Evolutionary conservation across 352 stramenopile species (phyloP).

Genomic region (Phytophthora cajani): DNA sequence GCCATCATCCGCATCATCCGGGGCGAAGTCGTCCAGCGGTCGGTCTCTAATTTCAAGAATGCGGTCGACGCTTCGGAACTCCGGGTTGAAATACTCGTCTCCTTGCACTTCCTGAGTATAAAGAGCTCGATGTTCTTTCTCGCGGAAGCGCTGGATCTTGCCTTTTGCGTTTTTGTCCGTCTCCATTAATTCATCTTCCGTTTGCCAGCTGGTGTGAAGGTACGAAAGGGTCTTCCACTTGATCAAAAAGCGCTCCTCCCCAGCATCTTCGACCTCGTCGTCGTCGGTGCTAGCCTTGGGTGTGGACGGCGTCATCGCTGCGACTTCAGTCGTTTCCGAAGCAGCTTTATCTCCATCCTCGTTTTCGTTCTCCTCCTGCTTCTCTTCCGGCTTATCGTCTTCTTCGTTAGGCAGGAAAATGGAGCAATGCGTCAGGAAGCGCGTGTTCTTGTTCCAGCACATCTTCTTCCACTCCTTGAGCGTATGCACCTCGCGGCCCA

Average conservation of each 20-base stretch:
- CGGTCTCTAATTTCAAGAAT: constrained; percentile 88
- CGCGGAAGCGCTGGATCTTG: constrained; percentile 88
- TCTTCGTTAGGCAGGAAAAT: constrained; percentile 80
- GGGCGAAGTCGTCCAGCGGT: constrained; percentile 71
- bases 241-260: constrained; percentile 87
- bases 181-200: constrained; percentile 79
- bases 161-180: constrained; percentile 87
- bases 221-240: constrained; percentile 93
- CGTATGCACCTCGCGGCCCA: constrained; percentile 81
- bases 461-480: constrained; percentile 82
- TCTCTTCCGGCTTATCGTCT: constrained; percentile 19
- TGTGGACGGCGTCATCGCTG: not conserved
- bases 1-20: constrained; percentile 45
- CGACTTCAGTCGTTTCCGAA: not conserved
- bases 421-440: constrained; percentile 80
- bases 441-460: constrained; percentile 74
- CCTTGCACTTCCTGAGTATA: constrained; percentile 61
- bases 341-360: constrained; percentile 9
- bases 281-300: constrained; percentile 23
- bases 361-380: constrained; percentile 18
- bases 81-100: constrained; percentile 92
- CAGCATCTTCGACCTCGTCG: constrained; percentile 43
- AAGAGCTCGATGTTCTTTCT: constrained; percentile 68
- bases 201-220: constrained; percentile 92
- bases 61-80: constrained; percentile 90